Evolutionary conservation across 306 rosid genomes (phyloP).

Genomic region (Prunus mira): DNA sequence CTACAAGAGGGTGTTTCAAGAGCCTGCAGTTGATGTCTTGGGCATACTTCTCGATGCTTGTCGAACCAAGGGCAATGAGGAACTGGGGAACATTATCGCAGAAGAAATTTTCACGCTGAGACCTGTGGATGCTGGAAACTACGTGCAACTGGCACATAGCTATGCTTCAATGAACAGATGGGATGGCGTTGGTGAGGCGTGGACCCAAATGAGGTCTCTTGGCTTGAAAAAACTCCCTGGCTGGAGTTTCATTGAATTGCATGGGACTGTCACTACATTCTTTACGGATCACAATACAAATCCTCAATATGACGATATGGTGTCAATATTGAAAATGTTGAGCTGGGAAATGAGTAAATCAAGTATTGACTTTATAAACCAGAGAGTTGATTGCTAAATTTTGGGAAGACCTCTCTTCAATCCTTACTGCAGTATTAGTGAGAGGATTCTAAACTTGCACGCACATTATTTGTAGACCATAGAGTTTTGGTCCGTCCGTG

Average conservation of each 20-base stretch:
- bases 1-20: constrained; percentile 45
- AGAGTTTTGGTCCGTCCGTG: not conserved
- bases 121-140: constrained; percentile 63
- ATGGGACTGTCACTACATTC: constrained; percentile 62
- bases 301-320: constrained; percentile 51
- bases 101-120: constrained; percentile 45
- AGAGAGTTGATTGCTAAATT: constrained; percentile 20
- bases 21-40: constrained; percentile 46
- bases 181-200: constrained; percentile 66
- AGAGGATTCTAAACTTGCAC: too few relatives aligned
- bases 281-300: constrained; percentile 66
- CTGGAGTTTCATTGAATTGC: constrained; percentile 67
- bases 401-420: not conserved
- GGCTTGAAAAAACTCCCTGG: constrained; percentile 79
- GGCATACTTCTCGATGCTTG: constrained; percentile 78
- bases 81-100: constrained; percentile 49
- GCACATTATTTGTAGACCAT: too few relatives aligned
- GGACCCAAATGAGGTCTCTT: constrained; percentile 70
- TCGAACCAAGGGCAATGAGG: constrained; percentile 40
- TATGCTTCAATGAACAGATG: constrained; percentile 69
- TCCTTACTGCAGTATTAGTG: not conserved
- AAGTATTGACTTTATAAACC: constrained; percentile 18
- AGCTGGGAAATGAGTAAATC: constrained; percentile 50
- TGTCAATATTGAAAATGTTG: constrained; percentile 32
- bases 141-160: constrained; percentile 64